These are phyloP conservation scores for Tricholoma flavovirens DNA, from an alignment of 768 basidiomycete genomes.

Conservation along the genomic window DNA sequence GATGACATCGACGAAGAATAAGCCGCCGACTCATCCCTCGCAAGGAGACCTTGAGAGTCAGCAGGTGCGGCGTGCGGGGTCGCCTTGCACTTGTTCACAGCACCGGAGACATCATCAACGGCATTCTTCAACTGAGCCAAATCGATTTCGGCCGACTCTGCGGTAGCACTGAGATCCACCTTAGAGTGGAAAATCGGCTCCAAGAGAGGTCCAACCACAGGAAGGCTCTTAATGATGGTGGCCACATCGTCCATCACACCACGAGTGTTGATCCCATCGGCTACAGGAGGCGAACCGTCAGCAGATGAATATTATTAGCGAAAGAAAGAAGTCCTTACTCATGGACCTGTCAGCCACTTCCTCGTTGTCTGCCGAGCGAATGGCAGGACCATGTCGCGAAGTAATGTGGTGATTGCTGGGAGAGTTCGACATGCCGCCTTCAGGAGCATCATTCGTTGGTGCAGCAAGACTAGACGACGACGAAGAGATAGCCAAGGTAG, in stretches of 20 bases:
- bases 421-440: constrained; percentile 19
- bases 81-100: background rate
- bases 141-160: background rate
- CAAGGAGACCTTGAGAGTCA: background rate
- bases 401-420: constrained; percentile 16
- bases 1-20: constrained; percentile 1
- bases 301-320: background rate
- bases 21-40: background rate
- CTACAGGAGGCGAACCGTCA: background rate
- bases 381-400: constrained; percentile 10
- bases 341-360: constrained; percentile 6
- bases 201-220: too few species aligned
- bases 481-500: constrained; percentile 44
- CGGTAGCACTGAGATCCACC: too few species aligned
- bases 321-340: background rate
- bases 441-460: constrained; percentile 30
- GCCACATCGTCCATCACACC: background rate
- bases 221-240: background rate
- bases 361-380: constrained; percentile 8
- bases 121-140: too few species aligned
- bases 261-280: background rate
- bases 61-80: background rate
- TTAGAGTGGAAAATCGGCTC: too few species aligned
- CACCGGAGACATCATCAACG: background rate
- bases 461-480: constrained; percentile 43